Base-by-base conservation (phyloP, 23 red algal genomes). In the Gracilaria gracilis region DNA sequence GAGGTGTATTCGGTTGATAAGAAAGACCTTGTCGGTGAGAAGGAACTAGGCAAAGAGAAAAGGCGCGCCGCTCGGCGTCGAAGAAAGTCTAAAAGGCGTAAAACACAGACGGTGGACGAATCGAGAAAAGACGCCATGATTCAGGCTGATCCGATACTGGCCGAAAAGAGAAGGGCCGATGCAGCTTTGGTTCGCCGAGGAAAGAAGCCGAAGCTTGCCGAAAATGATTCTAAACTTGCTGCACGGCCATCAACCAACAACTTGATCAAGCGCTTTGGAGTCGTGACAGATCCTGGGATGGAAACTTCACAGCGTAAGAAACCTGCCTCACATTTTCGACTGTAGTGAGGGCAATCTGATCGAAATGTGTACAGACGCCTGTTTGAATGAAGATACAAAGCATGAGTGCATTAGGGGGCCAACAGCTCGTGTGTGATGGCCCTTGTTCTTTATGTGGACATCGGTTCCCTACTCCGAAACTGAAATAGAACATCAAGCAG, bases 1-100 rank as follows among this genome's bases (percentile, higher is more conserved):
- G 87, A 96, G 36, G 82, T 93, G 34, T 84, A 82, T 53, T 57
- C 71, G 42, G 80, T 85, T 35, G 92, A 80, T 32, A 87, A 82
- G 47, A 83, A 81, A 39, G 53, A 65, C 11, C 37, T 75, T 58
- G 46, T 58, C 15, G 92, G 92, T 2, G 92, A 94, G 17, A 57
- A 57, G 57, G 92, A 94, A 76, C 28, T 70, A 29, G 78, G 46
- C n/a, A 94, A 87, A 36, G 36, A 59, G 46, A 82, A 88, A 23
- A 67, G 92, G 37, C 57, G 64, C 25, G 73, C 81, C 9, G 61
- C 69, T 31, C 81, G 83, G 31, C 83, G 92, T 9, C 37, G 25
- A 27, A 87, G 64, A n/a, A 94, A 94, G 65, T 61, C 70, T 14
- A 62, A 74, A 29, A 90, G 14, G 25, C 71, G 71, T 20, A 90